phyloP scores from a whole-genome alignment of 2,329 filamentous ascomycete genomes.

The Corinectria fuckeliana region DNA sequence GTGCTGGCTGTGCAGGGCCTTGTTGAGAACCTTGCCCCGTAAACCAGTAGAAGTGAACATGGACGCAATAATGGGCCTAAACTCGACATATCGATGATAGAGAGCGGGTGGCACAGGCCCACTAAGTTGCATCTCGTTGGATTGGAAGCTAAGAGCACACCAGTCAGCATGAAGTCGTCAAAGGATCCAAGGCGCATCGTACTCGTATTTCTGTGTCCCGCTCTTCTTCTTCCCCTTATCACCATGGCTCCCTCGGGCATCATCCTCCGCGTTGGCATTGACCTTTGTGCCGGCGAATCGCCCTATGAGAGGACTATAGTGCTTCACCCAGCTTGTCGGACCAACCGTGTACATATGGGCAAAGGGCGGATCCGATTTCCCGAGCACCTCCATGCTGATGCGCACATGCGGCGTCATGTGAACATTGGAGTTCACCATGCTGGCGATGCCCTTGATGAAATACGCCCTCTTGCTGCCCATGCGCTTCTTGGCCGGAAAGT shows the following conservation, averaged over 20 bases:
- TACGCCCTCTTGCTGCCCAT: constrained; percentile 89
- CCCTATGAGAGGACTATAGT: constrained; percentile 89
- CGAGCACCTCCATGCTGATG: constrained; percentile 80
- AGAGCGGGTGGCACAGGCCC: constrained; percentile 82
- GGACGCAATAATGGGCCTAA: constrained; percentile 84
- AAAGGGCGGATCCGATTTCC: constrained; percentile 72
- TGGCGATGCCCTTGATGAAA: constrained; percentile 71
- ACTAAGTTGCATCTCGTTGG: constrained; percentile 85
- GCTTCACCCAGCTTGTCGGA: constrained; percentile 77
- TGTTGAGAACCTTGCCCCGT: constrained; percentile 80
- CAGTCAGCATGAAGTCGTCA: constrained; percentile 16
- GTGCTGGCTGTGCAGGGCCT: constrained; percentile 89
- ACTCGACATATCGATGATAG: constrained; percentile 93
- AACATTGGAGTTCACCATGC: constrained; percentile 64
- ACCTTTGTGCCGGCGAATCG: constrained; percentile 77
- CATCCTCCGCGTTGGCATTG: constrained; percentile 62
- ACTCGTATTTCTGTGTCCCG: constrained; percentile 78
- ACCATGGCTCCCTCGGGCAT: constrained; percentile 39
- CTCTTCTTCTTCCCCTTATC: constrained; percentile 50
- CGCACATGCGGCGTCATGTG: constrained; percentile 75
- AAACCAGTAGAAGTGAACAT: constrained; percentile 86
- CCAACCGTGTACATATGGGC: constrained; percentile 81
- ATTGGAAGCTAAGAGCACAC: constrained; percentile 76
- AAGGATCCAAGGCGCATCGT: constrained; percentile 41
- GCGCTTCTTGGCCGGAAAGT: constrained; percentile 80